Evolutionary conservation across 1,284 basidiomycete species (phyloP).

Genomic region (Schizophyllum commune): DNA sequence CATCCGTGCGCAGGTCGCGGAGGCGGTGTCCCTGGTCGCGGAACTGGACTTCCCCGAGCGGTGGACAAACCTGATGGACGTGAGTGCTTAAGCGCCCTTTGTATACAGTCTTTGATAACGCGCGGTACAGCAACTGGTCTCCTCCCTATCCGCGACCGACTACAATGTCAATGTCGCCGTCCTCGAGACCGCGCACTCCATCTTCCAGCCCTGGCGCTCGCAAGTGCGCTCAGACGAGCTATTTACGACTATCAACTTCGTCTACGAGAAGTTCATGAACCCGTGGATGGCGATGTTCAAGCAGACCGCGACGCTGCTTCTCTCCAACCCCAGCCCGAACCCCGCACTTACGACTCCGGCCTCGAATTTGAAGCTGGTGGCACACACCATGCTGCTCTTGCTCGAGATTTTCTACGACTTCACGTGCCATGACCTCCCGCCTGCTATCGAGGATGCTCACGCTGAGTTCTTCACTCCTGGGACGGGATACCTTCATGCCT

Average conservation of each 20-base stretch:
- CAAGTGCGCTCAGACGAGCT: conserved; percentile 85
- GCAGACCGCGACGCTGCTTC: conserved; percentile 48
- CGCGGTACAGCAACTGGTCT: conserved; percentile 68
- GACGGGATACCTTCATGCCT: conserved; percentile 68
- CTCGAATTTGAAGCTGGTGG: conserved; percentile 42
- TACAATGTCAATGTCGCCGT: conserved; percentile 87
- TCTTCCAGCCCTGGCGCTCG: conserved; percentile 90
- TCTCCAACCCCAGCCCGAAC: conserved; percentile 28
- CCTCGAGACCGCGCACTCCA: conserved; percentile 91
- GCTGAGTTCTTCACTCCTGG: conserved; percentile 69
- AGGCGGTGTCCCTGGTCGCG: conserved; percentile 83
- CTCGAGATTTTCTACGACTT: conserved; percentile 92
- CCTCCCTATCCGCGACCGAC: conserved; percentile 69
- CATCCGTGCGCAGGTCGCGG: conserved; percentile 78
- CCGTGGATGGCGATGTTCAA: conserved; percentile 84
- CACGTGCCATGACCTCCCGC: conserved; percentile 92
- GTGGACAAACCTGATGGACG: conserved; percentile 84
- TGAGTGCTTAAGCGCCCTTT: conserved; percentile 29
- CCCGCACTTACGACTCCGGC: conserved; percentile 31
- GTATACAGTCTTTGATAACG: conserved; percentile 5
- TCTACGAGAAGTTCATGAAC: conserved; percentile 75
- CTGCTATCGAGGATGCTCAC: conserved; percentile 88
- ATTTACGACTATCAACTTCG: conserved; percentile 90
- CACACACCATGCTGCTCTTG: conserved; percentile 72
- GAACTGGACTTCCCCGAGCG: conserved; percentile 79